Evolutionary conservation across 2,329 filamentous ascomycete species (phyloP), one percentile per base, ranked within the genome.

Genomic region (Talaromyces pinophilus): DNA sequence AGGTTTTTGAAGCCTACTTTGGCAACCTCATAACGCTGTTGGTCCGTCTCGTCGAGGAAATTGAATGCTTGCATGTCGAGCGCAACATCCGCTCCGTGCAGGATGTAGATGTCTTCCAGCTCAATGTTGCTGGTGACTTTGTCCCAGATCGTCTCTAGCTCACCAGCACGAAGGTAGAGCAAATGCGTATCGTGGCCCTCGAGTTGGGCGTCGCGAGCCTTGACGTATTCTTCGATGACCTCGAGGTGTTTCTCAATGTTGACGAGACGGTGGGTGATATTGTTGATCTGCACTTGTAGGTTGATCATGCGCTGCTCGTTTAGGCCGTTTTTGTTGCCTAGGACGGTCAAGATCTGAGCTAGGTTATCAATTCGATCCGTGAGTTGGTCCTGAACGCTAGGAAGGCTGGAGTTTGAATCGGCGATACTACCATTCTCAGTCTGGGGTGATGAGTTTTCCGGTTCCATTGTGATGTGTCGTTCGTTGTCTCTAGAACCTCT

Each of bases 51-150:
- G 5, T 60, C 8, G 17, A 60, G 57, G 15, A 28, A 28, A 2
- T 60, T 33, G 38, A 60, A 38, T 19, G 38, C 57, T 17, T 6
- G 40, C 6, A 60, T 60, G 40, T 60, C 57, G 22, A 60, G 57
- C 8, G 38, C 35, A 17, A 60, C 40, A 4, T 60, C 57, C 38
- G 57, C 40, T 46, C 40, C 57, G 6, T 44, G 57, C 3, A 28
- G 13, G 28, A 46, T 60, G 38, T 28, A 60, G 28, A 60, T 60
- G 22, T 60, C 57, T 30, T 60, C 57, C 13, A 28, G n/a, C 6
- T 19, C 15, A 10, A 19, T 11, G 5, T 19, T 17, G 57, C 19
- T n/a, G n/a, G 57, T 60, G 17, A 60, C 22, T 46, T 44, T 44
- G 38, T 44, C 25, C 57, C 57, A 60, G 3, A 60, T 33, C 1